phyloP scores from a whole-genome alignment of 805 yeast genomes.

The Zygoascus flipseniorum region DNA sequence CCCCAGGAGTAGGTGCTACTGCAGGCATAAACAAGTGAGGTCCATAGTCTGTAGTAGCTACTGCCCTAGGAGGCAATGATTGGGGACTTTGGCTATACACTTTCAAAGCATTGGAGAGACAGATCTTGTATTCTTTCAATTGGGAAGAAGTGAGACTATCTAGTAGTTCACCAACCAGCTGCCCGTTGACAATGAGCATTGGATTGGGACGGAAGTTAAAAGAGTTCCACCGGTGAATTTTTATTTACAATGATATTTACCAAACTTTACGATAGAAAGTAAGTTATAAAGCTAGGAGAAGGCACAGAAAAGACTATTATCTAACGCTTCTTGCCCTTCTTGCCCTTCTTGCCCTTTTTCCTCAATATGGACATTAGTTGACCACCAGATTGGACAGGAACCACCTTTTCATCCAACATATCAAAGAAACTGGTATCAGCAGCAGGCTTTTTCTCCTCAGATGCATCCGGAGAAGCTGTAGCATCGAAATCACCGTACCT shows the following conservation, averaged over 20 bases:
- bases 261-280: not conserved
- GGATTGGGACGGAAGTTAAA: not conserved
- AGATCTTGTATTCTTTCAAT: not conserved
- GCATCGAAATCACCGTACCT: slow-evolving; percentile 20
- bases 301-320: not conserved
- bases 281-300: too few species aligned
- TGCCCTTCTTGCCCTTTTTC: slow-evolving; percentile 33
- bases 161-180: not conserved
- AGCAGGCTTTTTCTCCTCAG: slow-evolving; percentile 25
- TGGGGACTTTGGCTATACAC: not conserved
- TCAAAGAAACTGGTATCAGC: slow-evolving; percentile 41
- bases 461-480: not conserved
- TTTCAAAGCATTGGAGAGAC: not conserved
- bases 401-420: slow-evolving; percentile 49
- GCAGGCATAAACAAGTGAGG: slow-evolving; percentile 6
- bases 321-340: not conserved
- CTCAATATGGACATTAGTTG: slow-evolving; percentile 36
- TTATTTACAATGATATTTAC: not conserved
- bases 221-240: not conserved
- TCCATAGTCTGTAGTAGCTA: not conserved
- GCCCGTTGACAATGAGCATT: not conserved
- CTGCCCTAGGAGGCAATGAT: slow-evolving; percentile 1
- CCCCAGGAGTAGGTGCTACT: not conserved
- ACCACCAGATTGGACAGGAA: slow-evolving; percentile 51
- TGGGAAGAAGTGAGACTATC: not conserved